Evolutionary conservation across 2,329 filamentous ascomycete genomes (phyloP).

Genomic region (Neonectria ditissima): DNA sequence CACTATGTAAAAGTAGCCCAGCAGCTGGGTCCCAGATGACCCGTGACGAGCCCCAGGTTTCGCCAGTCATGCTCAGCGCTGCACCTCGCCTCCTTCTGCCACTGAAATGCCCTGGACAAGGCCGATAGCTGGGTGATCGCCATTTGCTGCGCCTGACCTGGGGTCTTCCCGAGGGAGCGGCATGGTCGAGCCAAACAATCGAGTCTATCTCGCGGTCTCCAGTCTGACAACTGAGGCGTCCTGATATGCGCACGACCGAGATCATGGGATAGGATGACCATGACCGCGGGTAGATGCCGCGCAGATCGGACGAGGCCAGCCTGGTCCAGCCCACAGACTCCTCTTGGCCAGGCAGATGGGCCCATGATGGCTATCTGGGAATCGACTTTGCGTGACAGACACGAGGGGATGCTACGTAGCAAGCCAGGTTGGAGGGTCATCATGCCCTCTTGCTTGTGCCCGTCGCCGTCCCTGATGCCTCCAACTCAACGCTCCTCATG

Average conservation of each 20-base stretch:
- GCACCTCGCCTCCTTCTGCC: conserved; percentile 45
- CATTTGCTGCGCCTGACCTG: conserved; percentile 42
- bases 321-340: conserved; percentile 21
- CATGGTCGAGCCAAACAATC: conserved; percentile 22
- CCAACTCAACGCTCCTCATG: conserved; percentile 10
- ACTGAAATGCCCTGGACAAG: conserved; percentile 36
- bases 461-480: conserved; percentile 5
- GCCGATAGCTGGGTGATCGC: conserved; percentile 38
- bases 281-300: conserved; percentile 43
- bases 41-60: conserved; percentile 42
- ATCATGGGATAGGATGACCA: conserved; percentile 37
- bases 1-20: conserved; percentile 33
- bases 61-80: conserved; percentile 42
- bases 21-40: conserved; percentile 38
- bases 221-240: conserved; percentile 25
- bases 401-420: conserved; percentile 27
- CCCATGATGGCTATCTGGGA: conserved; percentile 33
- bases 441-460: conserved; percentile 22
- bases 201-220: conserved; percentile 24
- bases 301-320: conserved; percentile 40
- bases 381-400: conserved; percentile 21
- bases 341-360: conserved; percentile 32
- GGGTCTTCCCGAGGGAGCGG: conserved; percentile 33
- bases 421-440: conserved; percentile 26
- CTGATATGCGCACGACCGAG: conserved; percentile 31